Base-by-base conservation (phyloP, 345 rosid genomes). In the Syzygium aromaticum region DNA sequence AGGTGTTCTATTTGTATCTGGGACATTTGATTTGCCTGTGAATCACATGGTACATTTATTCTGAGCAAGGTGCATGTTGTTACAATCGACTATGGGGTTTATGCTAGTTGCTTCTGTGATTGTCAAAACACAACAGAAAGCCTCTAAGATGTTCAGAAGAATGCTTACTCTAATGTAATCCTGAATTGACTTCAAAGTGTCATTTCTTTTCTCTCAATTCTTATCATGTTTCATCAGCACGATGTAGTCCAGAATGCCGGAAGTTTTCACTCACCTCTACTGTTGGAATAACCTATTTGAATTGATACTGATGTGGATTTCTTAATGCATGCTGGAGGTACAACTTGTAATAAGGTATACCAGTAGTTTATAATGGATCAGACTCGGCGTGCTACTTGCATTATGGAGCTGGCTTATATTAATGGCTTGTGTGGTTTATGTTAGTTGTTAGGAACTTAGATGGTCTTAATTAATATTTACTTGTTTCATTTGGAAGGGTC, bases 401-500 rank as follows among this genome's bases (percentile, higher is more conserved):
- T 33, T 19, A 9, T 73, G 25, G 80, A 22, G 25, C 80, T 38
- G 80, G 59, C 61, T 28, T 84, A 30, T 15, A 28, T 84, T 5
- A 15, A 13, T n/a, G 21, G 85, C 40, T 10, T 9, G 30, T 57
- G 30, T 27, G 54, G 54, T 30, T 80, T 49, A 14, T 21, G 5
- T 19, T 12, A 57, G 15, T 25, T 46, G 33, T 52, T 5, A 14
- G 19, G 2, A 51, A 22, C 8, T 43, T 33, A 51, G 82, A 43
- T 33, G 43, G 43, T 77, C 77, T 86, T 33, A 15, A 17, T 82
- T 54, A 28, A 85, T 59, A 46, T 53, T 40, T 19, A 16, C 52
- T 67, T 89, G 30, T 61, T 63, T 64, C 56, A 8, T 53, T 23
- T 43, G 28, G 51, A 73, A 92, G 93, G 93, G 94, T 93, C 33